Base-by-base conservation (phyloP, 225 moss, liverwort and hornwort genomes). In the Bryum argenteum region DNA sequence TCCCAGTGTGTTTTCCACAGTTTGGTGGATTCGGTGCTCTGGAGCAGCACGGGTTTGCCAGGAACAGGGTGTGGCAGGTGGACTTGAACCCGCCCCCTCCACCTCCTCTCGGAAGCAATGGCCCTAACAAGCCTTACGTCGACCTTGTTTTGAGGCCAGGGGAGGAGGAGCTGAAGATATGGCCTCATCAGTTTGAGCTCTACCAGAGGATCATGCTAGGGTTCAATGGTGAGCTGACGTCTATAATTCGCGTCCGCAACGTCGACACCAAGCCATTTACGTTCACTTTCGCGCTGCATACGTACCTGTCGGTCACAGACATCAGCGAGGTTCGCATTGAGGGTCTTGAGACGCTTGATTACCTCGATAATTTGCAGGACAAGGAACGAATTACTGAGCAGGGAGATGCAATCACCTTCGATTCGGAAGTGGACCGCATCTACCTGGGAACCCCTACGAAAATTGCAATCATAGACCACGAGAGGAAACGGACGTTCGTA, bases 1-100 rank as follows among this genome's bases (percentile, higher is more conserved):
- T 96, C 57, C 96, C 96, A 9, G 87, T 96, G 12, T 96, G 96
- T 65, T 96, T 96, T 67, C 96, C 96, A 42, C 96, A 96, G 90
- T 96, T 96, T 51, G 80, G 86, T 58, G 78, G 77, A 26, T 84
- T 82, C 20, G 93, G 91, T 69, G 66, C 84, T 19, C 78, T 96
- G 20, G 96, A 96, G 70, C 90, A 84, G 85, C 96, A 96, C 65
- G 96, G 96, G n/a, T 96, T 96, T 75, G 96, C 96, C 60, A 83
- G 96, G 70, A 96, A 96, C 68, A 85, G 96, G 48, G 28, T 83
- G 70, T 96, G 96, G 96, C 67, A 20, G 26, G 5, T 89, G 16
- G 93, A 91, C 40, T 26, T 37, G 50, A 89, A 89, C 55, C 89
- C 89, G 33, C 89, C 87, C 24, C 75, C 87, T 78, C 74, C 81